phyloP scores from a whole-genome alignment of 805 yeast species.

The Clavispora fructus region DNA sequence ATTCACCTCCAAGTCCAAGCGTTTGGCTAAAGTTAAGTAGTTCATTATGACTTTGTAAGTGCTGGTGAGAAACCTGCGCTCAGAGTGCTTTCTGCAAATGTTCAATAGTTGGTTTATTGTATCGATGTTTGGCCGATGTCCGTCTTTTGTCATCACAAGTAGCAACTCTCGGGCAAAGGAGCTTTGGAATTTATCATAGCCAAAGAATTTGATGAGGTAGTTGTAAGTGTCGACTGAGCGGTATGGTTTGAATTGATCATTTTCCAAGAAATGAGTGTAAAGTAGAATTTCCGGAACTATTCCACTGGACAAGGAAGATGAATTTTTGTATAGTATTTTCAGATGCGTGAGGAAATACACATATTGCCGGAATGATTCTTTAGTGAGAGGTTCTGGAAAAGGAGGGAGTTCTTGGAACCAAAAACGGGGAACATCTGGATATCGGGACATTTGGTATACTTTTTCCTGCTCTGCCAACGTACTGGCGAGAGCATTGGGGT shows the following conservation, averaged over 20 bases:
- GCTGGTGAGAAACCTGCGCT: slow-evolving; percentile 26
- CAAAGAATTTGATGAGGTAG: slow-evolving; percentile 36
- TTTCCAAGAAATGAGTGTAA: slow-evolving; percentile 33
- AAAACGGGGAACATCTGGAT: slow-evolving; percentile 13
- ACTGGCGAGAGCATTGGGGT: slow-evolving; percentile 9
- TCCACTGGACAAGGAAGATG: slow-evolving; percentile 31
- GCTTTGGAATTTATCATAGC: slow-evolving; percentile 35
- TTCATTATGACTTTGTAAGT: slow-evolving; percentile 27
- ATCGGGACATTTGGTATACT: slow-evolving; percentile 7
- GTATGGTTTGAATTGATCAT: slow-evolving; percentile 21
- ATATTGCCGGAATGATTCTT: slow-evolving; percentile 27
- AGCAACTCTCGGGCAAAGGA: slow-evolving; percentile 35
- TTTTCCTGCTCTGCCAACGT: slow-evolving; percentile 19
- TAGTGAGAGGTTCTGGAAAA: slow-evolving; percentile 23
- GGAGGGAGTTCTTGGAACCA: slow-evolving; percentile 30
- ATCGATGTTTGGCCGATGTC: slow-evolving; percentile 34
- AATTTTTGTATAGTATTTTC: slow-evolving; percentile 26
- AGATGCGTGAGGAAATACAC: slow-evolving; percentile 33
- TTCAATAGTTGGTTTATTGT: slow-evolving; percentile 35
- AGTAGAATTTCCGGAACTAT: slow-evolving; percentile 33
- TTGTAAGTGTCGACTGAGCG: slow-evolving; percentile 35
- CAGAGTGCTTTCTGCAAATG: slow-evolving; percentile 26
- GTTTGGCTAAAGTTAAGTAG: slow-evolving; percentile 25
- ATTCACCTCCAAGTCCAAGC: slow-evolving; percentile 22
- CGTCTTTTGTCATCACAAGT: slow-evolving; percentile 38